Percentiles rank a stretch among this genome's conserved stretches.
Evolutionary conservation across 176 grass and related monocot genomes (phyloP).

Genomic region (Eleusine indica): DNA sequence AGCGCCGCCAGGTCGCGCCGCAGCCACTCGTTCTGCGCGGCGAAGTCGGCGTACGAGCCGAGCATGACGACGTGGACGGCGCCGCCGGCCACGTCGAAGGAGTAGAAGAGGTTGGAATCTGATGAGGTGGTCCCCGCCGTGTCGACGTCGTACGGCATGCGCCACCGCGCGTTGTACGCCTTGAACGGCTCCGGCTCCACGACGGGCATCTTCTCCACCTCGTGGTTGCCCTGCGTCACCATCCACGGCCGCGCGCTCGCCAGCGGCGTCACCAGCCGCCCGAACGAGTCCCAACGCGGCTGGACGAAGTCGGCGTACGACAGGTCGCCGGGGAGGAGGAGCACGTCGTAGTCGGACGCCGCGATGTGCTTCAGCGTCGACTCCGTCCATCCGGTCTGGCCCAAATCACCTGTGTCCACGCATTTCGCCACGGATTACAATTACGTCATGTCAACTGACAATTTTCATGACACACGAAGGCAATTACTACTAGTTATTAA

Average conservation of each 20-base stretch:
- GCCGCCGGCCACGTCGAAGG: conserved; percentile 61
- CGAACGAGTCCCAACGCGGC: conserved; percentile 64
- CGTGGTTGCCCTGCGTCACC: conserved; percentile 83
- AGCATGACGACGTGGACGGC: conserved; percentile 77
- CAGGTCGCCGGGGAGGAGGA: conserved; percentile 71
- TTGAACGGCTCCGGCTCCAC: conserved; percentile 33
- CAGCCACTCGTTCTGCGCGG: conserved; percentile 56
- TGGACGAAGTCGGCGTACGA: conserved; percentile 66
- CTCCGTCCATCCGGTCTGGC: conserved; percentile 62
- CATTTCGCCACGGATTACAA: neutral
- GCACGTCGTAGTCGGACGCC: conserved; percentile 45
- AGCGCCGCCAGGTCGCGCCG: conserved; percentile 46
- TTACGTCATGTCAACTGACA: neutral
- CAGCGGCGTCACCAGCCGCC: conserved; percentile 68
- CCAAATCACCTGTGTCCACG: conserved; percentile 52
- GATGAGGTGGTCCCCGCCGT: neutral
- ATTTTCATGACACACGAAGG: neutral
- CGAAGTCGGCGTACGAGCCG: conserved; percentile 62
- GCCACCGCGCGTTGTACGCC: conserved; percentile 80
- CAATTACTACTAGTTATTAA: neutral
- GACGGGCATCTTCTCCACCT: conserved; percentile 54
- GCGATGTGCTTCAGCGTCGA: conserved; percentile 72
- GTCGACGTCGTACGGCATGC: conserved; percentile 54
- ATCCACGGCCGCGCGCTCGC: conserved; percentile 88
- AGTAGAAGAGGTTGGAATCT: conserved; percentile 67